Evolutionary conservation across 768 basidiomycete genomes (phyloP), one percentile per base, ranked within the genome.

Genomic region (Boletus rufocinnamomeus): DNA sequence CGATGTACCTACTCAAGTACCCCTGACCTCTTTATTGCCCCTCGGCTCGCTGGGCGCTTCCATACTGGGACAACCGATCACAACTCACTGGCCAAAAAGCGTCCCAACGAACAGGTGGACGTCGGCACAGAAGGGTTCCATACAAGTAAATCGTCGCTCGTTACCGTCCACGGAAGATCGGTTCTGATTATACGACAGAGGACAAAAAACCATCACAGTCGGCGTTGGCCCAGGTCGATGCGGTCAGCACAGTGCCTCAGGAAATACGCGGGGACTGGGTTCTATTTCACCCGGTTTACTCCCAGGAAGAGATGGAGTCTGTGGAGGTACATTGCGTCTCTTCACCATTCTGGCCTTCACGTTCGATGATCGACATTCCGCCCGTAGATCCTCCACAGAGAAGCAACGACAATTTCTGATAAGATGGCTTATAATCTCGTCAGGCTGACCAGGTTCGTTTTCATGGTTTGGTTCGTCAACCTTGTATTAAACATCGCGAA

Each of bases 221-320:
- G 4, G 57, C 51, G 19, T 53, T 70, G 21, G 48, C 54, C 38
- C 59, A 63, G 57, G 72, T 71, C 28, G 80, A 76, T 66, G 81
- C 80, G 2, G 78, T 79, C 56, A 82, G 79, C 69, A 83, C 84
- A 6, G 74, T 84, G 16, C 84, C 84, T 3, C 75, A 78, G 3
- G 80, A 79, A 68, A 71, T 85, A 50, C 80, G 77, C 41, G 91
- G 91, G 2, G 90, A 91, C 65, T 97, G 94, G 93, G 93, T 96
- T 13, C 76, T 97, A 2, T 93, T 94, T 69, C 93, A 96, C 69
- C 95, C 95, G 0, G 94, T 96, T 2, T 98, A 98, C 71, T 84
- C 89, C 7, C 71, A 76, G 19, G 84, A 84, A 38, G 92, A 93
- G 67, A 69, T 93, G 50, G 84, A 76, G 62, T 82, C 89, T 16